A percentile compares a stretch with the other conserved stretches of the same genome.
phyloP scores from a whole-genome alignment of 2,329 filamentous ascomycete genomes.

The Aspergillus fischeri region DNA sequence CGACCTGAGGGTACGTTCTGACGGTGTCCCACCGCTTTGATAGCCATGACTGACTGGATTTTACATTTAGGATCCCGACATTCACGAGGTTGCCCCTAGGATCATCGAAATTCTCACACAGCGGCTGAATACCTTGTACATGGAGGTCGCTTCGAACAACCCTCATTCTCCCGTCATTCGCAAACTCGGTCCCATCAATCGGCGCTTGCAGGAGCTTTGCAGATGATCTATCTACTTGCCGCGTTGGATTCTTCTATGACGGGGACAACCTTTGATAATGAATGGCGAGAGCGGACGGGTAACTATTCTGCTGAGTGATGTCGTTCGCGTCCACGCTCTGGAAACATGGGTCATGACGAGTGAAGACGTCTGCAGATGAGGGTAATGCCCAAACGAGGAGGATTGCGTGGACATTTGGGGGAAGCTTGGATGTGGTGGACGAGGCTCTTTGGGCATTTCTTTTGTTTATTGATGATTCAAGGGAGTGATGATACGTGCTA shows the following conservation, averaged over 20 bases:
- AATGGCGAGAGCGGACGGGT: neutral
- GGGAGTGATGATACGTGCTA: neutral
- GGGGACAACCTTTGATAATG: neutral
- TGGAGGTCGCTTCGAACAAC: slow-evolving; percentile 51
- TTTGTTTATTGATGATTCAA: neutral
- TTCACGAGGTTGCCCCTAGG: slow-evolving; percentile 53
- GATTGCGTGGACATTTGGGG: neutral
- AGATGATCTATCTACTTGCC: slow-evolving; percentile 4
- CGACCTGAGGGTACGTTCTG: slow-evolving; percentile 48
- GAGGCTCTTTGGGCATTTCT: neutral
- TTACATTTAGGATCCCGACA: slow-evolving; percentile 46
- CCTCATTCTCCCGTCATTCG: slow-evolving; percentile 51
- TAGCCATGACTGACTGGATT: slow-evolving; percentile 4
- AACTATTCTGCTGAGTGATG: neutral
- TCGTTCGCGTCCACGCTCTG: neutral
- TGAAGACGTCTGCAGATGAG: neutral
- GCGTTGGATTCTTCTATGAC: neutral
- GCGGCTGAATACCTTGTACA: slow-evolving; percentile 55
- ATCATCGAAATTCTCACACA: slow-evolving; percentile 58
- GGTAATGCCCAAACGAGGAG: neutral
- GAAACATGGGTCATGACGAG: neutral
- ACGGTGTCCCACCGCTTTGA: neutral
- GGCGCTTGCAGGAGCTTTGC: slow-evolving; percentile 38
- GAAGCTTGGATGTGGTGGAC: neutral
- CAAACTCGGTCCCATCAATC: slow-evolving; percentile 46